A percentile compares a stretch with the other conserved stretches of the same genome.
Evolutionary conservation across 768 basidiomycete genomes (phyloP).

Genomic region (Aureoboletus auriporus): DNA sequence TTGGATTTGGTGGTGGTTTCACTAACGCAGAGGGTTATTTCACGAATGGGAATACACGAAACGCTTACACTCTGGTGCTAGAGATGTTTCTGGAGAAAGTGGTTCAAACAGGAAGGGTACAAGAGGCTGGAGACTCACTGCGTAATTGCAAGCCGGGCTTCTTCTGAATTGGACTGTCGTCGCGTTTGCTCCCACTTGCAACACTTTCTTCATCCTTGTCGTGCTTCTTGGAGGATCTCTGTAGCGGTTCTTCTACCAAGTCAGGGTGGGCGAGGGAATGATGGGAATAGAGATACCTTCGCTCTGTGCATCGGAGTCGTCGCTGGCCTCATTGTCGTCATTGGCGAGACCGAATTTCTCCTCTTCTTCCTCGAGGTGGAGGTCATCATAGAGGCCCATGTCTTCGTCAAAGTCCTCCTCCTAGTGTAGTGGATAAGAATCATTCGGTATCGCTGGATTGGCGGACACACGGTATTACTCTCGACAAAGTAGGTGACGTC

Average conservation of each 20-base stretch:
- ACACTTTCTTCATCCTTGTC: conserved; percentile 70
- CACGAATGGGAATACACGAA: neutral
- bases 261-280: neutral
- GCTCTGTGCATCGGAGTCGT: conserved; percentile 69
- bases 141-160: conserved; percentile 68
- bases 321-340: conserved; percentile 67
- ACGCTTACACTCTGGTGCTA: conserved; percentile 54
- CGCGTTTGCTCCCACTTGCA: conserved; percentile 63
- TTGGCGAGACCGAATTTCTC: conserved; percentile 80
- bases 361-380: conserved; percentile 95
- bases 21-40: conserved; percentile 12
- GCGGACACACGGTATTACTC: conserved; percentile 78
- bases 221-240: conserved; percentile 71
- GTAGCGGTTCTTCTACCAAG: conserved; percentile 49
- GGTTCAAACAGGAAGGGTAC: conserved; percentile 12
- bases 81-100: conserved; percentile 54
- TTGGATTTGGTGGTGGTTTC: conserved; percentile 78
- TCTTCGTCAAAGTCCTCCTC: conserved; percentile 98
- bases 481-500: conserved; percentile 97
- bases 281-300: conserved; percentile 50
- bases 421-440: conserved; percentile 40
- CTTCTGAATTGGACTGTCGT: conserved; percentile 77
- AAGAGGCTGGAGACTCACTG: conserved; percentile 48
- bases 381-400: conserved; percentile 95
- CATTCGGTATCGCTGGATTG: conserved; percentile 2